Base-by-base conservation (phyloP, 192 early-diverging fungal genomes). In the Allomyces macrogynus region DNA sequence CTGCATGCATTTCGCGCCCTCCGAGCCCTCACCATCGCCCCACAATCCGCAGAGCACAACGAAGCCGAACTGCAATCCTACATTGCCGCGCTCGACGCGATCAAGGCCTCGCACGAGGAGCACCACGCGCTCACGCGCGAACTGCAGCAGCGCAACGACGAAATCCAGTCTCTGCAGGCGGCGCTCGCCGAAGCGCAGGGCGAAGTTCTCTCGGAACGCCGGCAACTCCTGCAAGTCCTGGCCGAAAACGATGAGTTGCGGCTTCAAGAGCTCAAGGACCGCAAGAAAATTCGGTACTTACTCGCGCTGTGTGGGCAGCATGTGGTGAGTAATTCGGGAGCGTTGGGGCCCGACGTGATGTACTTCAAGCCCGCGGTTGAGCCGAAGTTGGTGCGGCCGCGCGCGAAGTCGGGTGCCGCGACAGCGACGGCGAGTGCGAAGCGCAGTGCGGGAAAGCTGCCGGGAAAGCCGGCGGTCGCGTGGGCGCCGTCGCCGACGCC, bases 241-340 rank as follows among this genome's bases (percentile, higher is more conserved):
- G 80, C 80, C 20, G 80, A 82, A 65, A 78, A 79, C 54, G 80
- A 82, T 63, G 69, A 71, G 22, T 62, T 82, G 63, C 49, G 49
- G 78, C 77, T 82, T 24, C 80, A 82, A 69, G 80, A 82, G 63
- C 74, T 82, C 54, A 77, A 78, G 61, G 80, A 82, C 63, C 64
- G 80, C 24, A 78, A 78, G 62, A 82, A 82, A 65, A 82, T 82
- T 23, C 71, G 77, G 23, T 82, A 76, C 65, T 63, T 82, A 32
- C 69, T 82, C 5, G 72, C 73, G 20, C 12, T 57, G 16, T 57
- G 49, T 20, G 49, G 49, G 16, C 49, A 57, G 49, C 49, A 57
- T 14, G 49, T 7, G 4, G 32, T 7, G 32, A 7, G 4, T 8
- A 40, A 40, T 8, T 40, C 32, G 32, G 32, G 32, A 2, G 32